Conservation (phyloP, 345 rosid species). For the Populus davidiana region DNA sequence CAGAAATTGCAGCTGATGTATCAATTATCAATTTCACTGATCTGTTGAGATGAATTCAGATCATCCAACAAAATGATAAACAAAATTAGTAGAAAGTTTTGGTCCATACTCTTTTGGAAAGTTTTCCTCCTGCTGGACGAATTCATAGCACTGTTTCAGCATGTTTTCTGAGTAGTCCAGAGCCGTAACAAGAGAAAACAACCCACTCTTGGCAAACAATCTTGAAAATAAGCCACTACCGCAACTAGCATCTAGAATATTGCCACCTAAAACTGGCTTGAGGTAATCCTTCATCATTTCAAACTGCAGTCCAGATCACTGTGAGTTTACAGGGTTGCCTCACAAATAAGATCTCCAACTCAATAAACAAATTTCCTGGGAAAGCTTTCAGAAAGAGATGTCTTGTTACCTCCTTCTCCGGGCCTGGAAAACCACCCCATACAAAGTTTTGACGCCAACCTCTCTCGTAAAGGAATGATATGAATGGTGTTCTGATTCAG, state of each 20-base stretch:
- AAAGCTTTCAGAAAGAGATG: not conserved
- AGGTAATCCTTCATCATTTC: slow-evolving; percentile 71
- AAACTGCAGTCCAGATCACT: slow-evolving; percentile 44
- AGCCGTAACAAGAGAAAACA: slow-evolving; percentile 71
- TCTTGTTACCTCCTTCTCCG: slow-evolving; percentile 69
- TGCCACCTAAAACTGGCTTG: slow-evolving; percentile 75
- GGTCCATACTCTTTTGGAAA: slow-evolving; percentile 65
- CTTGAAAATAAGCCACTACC: slow-evolving; percentile 87
- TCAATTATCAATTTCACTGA: not conserved
- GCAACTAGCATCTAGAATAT: slow-evolving; percentile 83
- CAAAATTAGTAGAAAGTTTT: not conserved
- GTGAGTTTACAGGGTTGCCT: slow-evolving; percentile 10
- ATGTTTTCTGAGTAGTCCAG: slow-evolving; percentile 91
- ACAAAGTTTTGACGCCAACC: slow-evolving; percentile 91
- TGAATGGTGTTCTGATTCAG: slow-evolving; percentile 50
- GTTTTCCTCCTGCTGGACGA: slow-evolving; percentile 52
- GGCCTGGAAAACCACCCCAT: slow-evolving; percentile 82
- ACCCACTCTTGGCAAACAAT: slow-evolving; percentile 61
- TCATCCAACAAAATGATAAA: not conserved
- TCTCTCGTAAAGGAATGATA: slow-evolving; percentile 81
- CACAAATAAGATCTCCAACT: not conserved
- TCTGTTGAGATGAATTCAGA: not conserved
- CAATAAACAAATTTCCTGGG: not conserved
- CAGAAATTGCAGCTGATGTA: not conserved
- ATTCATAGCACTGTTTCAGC: slow-evolving; percentile 72